Percentiles rank a stretch among this genome's conserved stretches.
Conservation (phyloP, 768 basidiomycete genomes). For the Lactifluus rugatus region DNA sequence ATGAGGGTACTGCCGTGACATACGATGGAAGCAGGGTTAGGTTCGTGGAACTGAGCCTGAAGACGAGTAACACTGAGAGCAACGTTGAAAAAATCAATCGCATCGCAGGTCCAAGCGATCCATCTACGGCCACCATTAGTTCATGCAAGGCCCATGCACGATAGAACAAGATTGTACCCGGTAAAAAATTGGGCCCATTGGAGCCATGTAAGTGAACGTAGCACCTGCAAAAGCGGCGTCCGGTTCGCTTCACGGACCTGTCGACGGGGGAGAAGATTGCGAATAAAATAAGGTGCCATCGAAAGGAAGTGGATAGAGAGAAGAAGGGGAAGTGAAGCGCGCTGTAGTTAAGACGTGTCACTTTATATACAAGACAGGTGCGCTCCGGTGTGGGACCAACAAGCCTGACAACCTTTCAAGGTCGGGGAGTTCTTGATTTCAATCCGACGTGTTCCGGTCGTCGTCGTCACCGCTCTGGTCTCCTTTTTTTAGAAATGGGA, state of each 20-base stretch:
- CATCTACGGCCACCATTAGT: constrained; percentile 35
- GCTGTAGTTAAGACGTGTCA: neutral
- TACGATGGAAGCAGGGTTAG: constrained; percentile 35
- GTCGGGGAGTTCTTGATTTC: neutral
- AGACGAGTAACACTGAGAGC: constrained; percentile 46
- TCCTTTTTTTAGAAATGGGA: neutral
- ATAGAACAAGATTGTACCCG: constrained; percentile 30
- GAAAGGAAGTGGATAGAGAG: neutral
- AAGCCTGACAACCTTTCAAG: neutral
- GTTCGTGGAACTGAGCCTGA: constrained; percentile 36
- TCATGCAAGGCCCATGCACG: neutral
- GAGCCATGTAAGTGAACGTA: constrained; percentile 34
- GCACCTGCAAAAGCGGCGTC: constrained; percentile 31
- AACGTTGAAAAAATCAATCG: constrained; percentile 79
- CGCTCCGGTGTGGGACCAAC: neutral
- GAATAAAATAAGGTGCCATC: constrained; percentile 17
- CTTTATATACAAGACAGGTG: neutral
- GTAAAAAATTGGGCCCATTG: constrained; percentile 48
- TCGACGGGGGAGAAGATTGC: constrained; percentile 8
- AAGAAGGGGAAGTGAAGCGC: neutral
- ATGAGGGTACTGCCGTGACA: constrained; percentile 13
- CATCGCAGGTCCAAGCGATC: constrained; percentile 83
- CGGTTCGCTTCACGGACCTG: neutral
- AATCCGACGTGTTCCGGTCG: neutral
- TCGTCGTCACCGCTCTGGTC: neutral